A percentile compares a stretch with the other conserved stretches of the same genome.
phyloP scores from a whole-genome alignment of 352 stramenopile genomes.

The Phytopythium vexans region DNA sequence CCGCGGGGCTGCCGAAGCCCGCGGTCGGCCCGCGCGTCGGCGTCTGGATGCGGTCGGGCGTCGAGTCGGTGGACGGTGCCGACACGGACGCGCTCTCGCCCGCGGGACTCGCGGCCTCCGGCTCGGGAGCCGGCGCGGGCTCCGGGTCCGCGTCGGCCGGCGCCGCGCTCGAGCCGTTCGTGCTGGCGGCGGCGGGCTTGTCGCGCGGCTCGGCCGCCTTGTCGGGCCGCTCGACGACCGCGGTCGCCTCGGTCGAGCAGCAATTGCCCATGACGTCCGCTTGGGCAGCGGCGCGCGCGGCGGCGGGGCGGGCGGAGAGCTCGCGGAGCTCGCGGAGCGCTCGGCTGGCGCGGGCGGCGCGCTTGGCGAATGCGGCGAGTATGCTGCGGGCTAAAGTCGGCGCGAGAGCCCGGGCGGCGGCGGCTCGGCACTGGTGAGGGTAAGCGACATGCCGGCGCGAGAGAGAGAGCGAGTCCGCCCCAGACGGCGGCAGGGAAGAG shows the following conservation, averaged over 20 bases:
- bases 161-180: background rate
- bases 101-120: slow-evolving; percentile 19
- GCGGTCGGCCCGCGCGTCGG: slow-evolving; percentile 22
- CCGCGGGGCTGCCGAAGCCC: slow-evolving; percentile 25
- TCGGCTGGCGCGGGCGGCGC: too few relatives aligned
- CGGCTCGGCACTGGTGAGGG: too few relatives aligned
- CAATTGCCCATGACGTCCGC: slow-evolving; percentile 66
- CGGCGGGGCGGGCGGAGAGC: too few relatives aligned
- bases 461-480: background rate
- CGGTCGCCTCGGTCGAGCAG: slow-evolving; percentile 68
- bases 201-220: slow-evolving; percentile 15
- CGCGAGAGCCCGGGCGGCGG: too few relatives aligned
- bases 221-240: slow-evolving; percentile 7
- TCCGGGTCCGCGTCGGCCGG: slow-evolving; percentile 10
- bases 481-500: slow-evolving; percentile 1
- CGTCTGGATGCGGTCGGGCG: slow-evolving; percentile 14
- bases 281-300: too few relatives aligned
- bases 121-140: slow-evolving; percentile 13
- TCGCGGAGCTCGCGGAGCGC: background rate
- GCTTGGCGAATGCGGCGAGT: too few relatives aligned
- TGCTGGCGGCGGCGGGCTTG: slow-evolving; percentile 3
- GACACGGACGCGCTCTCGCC: slow-evolving; percentile 12
- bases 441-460: too few relatives aligned
- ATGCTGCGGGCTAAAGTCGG: too few relatives aligned
- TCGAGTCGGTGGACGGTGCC: slow-evolving; percentile 6